phyloP scores from a whole-genome alignment of 805 yeast species.

The Monosporozyma yasuniensis region DNA sequence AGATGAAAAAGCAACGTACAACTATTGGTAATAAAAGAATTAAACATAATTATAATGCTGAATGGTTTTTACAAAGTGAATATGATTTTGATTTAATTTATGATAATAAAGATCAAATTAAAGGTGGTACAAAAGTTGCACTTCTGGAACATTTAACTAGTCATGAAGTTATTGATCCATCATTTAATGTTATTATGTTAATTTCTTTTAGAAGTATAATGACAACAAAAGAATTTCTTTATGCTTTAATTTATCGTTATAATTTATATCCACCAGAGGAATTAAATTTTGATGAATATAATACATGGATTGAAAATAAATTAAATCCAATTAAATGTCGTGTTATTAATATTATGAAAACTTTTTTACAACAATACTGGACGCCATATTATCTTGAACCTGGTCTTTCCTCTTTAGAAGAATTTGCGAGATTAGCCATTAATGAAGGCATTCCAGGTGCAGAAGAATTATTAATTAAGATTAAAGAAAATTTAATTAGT shows the following conservation, averaged over 20 bases:
- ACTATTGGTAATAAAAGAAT: not conserved
- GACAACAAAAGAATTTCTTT: constrained; percentile 53
- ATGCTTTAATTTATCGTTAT: constrained; percentile 53
- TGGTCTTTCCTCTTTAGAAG: constrained; percentile 32
- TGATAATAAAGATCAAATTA: constrained; percentile 61
- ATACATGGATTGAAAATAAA: constrained; percentile 64
- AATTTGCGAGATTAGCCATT: constrained; percentile 34
- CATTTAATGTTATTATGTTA: constrained; percentile 60
- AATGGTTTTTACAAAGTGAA: constrained; percentile 69
- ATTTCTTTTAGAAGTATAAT: constrained; percentile 70
- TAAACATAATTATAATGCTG: constrained; percentile 30
- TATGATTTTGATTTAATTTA: constrained; percentile 49
- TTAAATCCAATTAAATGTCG: constrained; percentile 57
- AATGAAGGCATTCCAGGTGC: constrained; percentile 38
- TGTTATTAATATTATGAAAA: constrained; percentile 57
- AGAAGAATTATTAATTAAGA: constrained; percentile 32
- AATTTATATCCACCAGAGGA: constrained; percentile 79
- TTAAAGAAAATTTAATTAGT: constrained; percentile 37
- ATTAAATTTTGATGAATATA: constrained; percentile 70
- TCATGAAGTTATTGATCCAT: constrained; percentile 53
- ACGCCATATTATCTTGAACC: constrained; percentile 47
- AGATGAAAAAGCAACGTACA: constrained; percentile 12
- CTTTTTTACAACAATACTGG: constrained; percentile 66
- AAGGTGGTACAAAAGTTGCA: constrained; percentile 78
- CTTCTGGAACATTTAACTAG: constrained; percentile 73